These are phyloP conservation scores for Ustilago vetiveriae DNA, from an alignment of 1,284 basidiomycete species.

Conservation along the genomic window DNA sequence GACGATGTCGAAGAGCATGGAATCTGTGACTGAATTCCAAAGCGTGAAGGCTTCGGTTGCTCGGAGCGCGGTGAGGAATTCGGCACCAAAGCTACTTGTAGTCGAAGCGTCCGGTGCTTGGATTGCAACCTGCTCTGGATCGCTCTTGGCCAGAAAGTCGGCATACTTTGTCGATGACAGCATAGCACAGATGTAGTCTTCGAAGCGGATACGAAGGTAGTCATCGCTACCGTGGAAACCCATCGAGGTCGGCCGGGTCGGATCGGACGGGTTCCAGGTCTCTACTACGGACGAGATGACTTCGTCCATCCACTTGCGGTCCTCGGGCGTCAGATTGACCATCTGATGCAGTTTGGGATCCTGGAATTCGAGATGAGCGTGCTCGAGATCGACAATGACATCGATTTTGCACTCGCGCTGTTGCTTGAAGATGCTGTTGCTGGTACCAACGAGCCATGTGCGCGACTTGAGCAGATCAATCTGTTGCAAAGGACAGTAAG, in stretches of 20 bases:
- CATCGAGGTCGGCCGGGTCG: slow-evolving; percentile 61
- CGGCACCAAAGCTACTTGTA: slow-evolving; percentile 51
- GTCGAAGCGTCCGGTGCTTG: slow-evolving; percentile 43
- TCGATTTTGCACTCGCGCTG: slow-evolving; percentile 85
- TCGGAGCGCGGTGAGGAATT: slow-evolving; percentile 57
- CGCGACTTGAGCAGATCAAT: slow-evolving; percentile 85
- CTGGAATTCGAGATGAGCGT: slow-evolving; percentile 65
- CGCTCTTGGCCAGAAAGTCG: slow-evolving; percentile 52
- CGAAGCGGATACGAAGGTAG: slow-evolving; percentile 60
- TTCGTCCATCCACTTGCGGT: slow-evolving; percentile 94
- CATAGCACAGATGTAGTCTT: slow-evolving; percentile 63
- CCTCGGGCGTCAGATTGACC: slow-evolving; percentile 84
- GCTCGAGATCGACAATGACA: slow-evolving; percentile 78
- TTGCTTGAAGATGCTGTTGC: slow-evolving; percentile 94
- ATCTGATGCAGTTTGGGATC: slow-evolving; percentile 82
- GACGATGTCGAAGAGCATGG: slow-evolving; percentile 63
- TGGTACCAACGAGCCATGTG: slow-evolving; percentile 84
- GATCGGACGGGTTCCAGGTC: slow-evolving; percentile 64
- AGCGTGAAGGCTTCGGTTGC: slow-evolving; percentile 47
- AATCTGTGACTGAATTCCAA: slow-evolving; percentile 60
- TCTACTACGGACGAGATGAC: slow-evolving; percentile 55
- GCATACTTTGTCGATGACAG: slow-evolving; percentile 61
- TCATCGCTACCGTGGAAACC: slow-evolving; percentile 65
- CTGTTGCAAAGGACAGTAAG: slow-evolving; percentile 95
- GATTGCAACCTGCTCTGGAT: slow-evolving; percentile 38